Evolutionary conservation across 2,329 filamentous ascomycete genomes (phyloP).

Genomic region (Fusarium cicatricum): DNA sequence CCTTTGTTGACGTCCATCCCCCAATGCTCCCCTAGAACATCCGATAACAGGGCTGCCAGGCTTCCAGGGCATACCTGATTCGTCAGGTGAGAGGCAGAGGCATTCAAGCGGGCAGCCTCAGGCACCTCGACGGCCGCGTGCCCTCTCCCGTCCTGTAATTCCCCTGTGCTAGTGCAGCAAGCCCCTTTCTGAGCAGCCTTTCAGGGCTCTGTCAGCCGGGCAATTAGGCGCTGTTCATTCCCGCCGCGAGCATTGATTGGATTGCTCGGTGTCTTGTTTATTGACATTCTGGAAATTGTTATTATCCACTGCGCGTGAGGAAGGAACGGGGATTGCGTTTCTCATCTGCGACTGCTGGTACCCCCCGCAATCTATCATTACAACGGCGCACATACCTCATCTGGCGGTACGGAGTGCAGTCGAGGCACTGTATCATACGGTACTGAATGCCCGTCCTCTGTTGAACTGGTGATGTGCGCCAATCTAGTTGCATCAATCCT

Average conservation of each 20-base stretch:
- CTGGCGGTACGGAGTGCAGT: not conserved
- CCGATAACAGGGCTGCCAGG: slow-evolving; percentile 26
- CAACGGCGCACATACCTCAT: slow-evolving; percentile 28
- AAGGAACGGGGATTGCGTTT: slow-evolving; percentile 34
- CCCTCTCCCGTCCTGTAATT: slow-evolving; percentile 21
- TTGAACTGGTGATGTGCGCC: not conserved
- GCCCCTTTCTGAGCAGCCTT: slow-evolving; percentile 33
- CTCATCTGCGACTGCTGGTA: slow-evolving; percentile 28
- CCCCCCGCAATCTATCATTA: slow-evolving; percentile 34
- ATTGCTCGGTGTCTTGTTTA: slow-evolving; percentile 32
- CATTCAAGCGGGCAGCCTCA: slow-evolving; percentile 27
- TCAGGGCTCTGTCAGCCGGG: slow-evolving; percentile 25
- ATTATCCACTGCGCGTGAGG: slow-evolving; percentile 37
- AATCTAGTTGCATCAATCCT: not conserved
- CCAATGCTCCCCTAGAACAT: no score
- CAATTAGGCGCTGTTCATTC: slow-evolving; percentile 34
- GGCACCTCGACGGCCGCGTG: slow-evolving; percentile 34
- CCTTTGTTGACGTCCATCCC: slow-evolving; percentile 28
- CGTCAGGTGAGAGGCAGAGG: slow-evolving; percentile 38
- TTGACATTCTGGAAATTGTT: slow-evolving; percentile 43
- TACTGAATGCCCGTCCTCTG: slow-evolving; percentile 12
- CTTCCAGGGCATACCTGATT: slow-evolving; percentile 29
- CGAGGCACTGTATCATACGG: slow-evolving; percentile 24
- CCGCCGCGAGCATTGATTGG: slow-evolving; percentile 34
- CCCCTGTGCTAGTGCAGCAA: slow-evolving; percentile 38